phyloP scores from a whole-genome alignment of 805 yeast species.

The Candida sanyiensis region DNA sequence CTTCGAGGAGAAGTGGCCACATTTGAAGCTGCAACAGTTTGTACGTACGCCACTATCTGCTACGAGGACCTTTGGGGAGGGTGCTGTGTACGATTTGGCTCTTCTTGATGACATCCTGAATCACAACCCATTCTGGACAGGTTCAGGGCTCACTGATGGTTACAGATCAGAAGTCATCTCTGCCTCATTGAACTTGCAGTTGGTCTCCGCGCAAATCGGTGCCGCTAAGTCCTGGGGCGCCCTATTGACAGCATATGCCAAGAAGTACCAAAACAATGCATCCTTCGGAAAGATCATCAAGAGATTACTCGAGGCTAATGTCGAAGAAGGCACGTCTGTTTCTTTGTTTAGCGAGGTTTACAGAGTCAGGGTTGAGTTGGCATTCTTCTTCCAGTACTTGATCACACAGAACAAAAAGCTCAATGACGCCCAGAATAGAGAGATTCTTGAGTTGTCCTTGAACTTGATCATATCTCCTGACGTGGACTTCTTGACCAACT shows the following conservation, averaged over 20 bases:
- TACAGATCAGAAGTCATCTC: conserved; percentile 45
- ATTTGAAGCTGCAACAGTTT: conserved; percentile 45
- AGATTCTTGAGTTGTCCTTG: conserved; percentile 30
- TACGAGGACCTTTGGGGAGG: conserved; percentile 44
- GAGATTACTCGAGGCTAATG: conserved; percentile 45
- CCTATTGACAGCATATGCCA: conserved; percentile 59
- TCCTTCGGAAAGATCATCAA: conserved; percentile 37
- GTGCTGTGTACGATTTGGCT: conserved; percentile 51
- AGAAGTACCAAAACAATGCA: conserved; percentile 30
- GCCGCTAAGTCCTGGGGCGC: conserved; percentile 79
- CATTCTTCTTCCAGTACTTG: conserved; percentile 36
- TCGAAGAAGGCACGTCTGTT: conserved; percentile 45
- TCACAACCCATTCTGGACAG: conserved; percentile 39
- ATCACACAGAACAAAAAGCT: conserved; percentile 13
- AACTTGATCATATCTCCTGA: conserved; percentile 44
- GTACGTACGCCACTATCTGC: conserved; percentile 39
- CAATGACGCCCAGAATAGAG: conserved; percentile 15
- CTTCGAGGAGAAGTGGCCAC: conserved; percentile 47
- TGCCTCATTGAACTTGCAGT: conserved; percentile 60
- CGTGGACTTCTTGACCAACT: conserved; percentile 40
- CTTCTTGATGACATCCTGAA: conserved; percentile 58
- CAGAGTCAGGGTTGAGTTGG: conserved; percentile 62
- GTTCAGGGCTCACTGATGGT: conserved; percentile 23
- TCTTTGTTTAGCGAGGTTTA: conserved; percentile 45
- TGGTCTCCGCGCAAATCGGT: conserved; percentile 57